These are phyloP conservation scores for Alternaria solani DNA, from an alignment of 2,329 filamentous ascomycete species.

Conservation along the genomic window DNA sequence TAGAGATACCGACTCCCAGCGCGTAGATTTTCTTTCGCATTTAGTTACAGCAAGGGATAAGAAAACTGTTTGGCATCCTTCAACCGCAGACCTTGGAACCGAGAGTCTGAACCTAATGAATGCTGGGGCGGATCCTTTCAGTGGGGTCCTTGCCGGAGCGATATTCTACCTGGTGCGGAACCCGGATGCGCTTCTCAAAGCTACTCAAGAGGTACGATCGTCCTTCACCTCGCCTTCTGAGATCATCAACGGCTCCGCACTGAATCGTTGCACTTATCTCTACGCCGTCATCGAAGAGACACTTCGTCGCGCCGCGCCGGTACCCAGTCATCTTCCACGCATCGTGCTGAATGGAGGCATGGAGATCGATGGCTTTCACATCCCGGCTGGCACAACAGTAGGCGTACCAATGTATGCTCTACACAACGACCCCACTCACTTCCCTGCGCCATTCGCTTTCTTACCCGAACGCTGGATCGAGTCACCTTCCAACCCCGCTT, in stretches of 20 bases:
- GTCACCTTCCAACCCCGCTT: constrained; percentile 12
- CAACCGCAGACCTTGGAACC: constrained; percentile 51
- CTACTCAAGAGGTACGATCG: constrained; percentile 35
- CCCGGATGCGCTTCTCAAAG: constrained; percentile 29
- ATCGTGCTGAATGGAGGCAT: constrained; percentile 37
- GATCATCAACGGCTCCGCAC: constrained; percentile 27
- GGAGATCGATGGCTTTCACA: constrained; percentile 26
- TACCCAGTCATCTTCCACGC: constrained; percentile 38
- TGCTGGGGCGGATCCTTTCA: constrained; percentile 53
- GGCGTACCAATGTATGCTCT: constrained; percentile 37
- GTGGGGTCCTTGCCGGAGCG: constrained; percentile 38
- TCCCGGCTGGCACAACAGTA: constrained; percentile 34
- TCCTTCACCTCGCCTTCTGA: constrained; percentile 24
- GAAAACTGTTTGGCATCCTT: constrained; percentile 49
- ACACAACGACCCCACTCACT: constrained; percentile 29
- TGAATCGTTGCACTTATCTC: constrained; percentile 40
- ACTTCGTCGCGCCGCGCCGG: constrained; percentile 38
- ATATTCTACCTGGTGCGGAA: constrained; percentile 54
- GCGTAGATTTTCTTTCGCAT: constrained; percentile 54
- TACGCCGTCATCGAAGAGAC: constrained; percentile 46
- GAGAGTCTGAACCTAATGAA: constrained; percentile 57
- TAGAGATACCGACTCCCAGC: constrained; percentile 18
- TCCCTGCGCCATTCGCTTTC: constrained; percentile 27
- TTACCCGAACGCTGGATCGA: constrained; percentile 35
- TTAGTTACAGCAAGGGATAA: constrained; percentile 53